Evolutionary conservation across 352 stramenopile species (phyloP), one percentile per base, ranked within the genome.

Genomic region (Phytophthora lateralis): DNA sequence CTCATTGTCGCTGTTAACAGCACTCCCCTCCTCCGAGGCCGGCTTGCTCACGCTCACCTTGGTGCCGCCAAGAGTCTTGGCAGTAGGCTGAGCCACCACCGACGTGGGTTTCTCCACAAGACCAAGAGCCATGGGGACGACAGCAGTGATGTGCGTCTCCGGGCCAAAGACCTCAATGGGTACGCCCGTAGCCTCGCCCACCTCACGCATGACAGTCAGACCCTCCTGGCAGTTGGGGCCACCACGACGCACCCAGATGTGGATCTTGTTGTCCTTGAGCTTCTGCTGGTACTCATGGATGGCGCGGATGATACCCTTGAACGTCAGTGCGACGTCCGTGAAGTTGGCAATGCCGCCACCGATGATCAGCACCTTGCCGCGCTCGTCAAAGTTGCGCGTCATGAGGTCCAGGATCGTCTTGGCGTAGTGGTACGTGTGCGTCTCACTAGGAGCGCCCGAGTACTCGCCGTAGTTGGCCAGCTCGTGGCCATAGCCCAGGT

Each of bases 401-500:
- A 99, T 98, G 0, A 98, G 80, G 30, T 93, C 85, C 46, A 99
- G 88, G 39, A 99, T 97, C 8, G 96, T 98, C 67, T 97, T 96
- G 44, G 96, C 96, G 80, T 99, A 99, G 71, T 98, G 91, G 81
- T 97, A 99, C 1, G 96, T 99, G 75, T 98, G 92, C 27, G 97
- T 93, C 57, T 98, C 95, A 57, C 82, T 97, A 17, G 96, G 96
- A n/a, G 96, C 96, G 20, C 96, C 96, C 58, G 89, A 98, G 78
- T 99, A 99, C 79, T 99, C 96, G 43, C 96, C 96, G 63, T 99
- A 99, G 78, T 99, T 99, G 38, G 96, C 96, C 32, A 99, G 77
- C 58, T 98, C 95, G 34, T 97, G 77, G 24, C 88, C 87, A 51
- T 88, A 98, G 20, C 94, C 95, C 17, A 98, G 81, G 63, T 99